These are phyloP conservation scores for Fragilariopsis cylindrus DNA, from an alignment of 108 stramenopile species.

Conservation along the genomic window DNA sequence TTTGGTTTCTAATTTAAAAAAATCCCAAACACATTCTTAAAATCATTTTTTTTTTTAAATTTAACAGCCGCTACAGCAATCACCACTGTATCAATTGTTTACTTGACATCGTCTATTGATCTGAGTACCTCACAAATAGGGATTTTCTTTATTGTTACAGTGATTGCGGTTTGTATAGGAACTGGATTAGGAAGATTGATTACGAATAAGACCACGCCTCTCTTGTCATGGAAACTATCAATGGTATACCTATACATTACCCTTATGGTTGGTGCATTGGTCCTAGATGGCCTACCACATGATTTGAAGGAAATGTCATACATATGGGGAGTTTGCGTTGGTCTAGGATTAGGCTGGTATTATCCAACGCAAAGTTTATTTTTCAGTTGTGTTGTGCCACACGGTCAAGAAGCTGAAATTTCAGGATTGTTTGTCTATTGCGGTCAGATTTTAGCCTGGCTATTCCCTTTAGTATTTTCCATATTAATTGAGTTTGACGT, in stretches of 20 bases:
- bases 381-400: slow-evolving; percentile 37
- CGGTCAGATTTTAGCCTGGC: slow-evolving; percentile 44
- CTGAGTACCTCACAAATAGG: slow-evolving; percentile 45
- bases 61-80: neutral
- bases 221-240: neutral
- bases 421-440: slow-evolving; percentile 35
- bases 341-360: slow-evolving; percentile 51
- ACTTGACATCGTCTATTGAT: slow-evolving; percentile 35
- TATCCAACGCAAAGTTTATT: slow-evolving; percentile 54
- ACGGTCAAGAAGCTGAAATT: slow-evolving; percentile 58
- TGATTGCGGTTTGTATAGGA: slow-evolving; percentile 24
- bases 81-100: slow-evolving; percentile 40
- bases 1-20: neutral
- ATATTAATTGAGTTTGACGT: slow-evolving; percentile 21
- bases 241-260: neutral
- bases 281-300: neutral
- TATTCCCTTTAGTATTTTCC: slow-evolving; percentile 58
- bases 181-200: neutral
- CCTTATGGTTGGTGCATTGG: slow-evolving; percentile 7
- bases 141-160: slow-evolving; percentile 46
- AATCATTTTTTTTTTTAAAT: too few species aligned
- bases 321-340: slow-evolving; percentile 27
- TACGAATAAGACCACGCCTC: slow-evolving; percentile 3
- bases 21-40: neutral
- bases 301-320: neutral